Evolutionary conservation across 2,329 filamentous ascomycete species (phyloP).

Genomic region (Arthrobotrys musiformis): DNA sequence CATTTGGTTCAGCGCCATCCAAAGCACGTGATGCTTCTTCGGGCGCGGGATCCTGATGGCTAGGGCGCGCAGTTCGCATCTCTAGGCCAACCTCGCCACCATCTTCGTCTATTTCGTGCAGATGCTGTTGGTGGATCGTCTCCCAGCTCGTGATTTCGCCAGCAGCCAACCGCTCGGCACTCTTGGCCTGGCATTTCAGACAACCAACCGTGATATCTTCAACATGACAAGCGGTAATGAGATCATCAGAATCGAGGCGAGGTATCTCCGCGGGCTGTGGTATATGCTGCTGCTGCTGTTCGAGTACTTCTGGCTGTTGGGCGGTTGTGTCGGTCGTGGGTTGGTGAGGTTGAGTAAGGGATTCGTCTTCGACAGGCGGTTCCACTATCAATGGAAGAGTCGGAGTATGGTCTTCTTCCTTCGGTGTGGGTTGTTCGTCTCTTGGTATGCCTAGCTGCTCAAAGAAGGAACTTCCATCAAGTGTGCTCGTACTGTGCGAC

Average conservation of each 20-base stretch:
- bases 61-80: constrained; percentile 21
- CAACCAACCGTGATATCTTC: constrained; percentile 47
- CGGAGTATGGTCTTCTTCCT: neutral
- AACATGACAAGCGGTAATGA: constrained; percentile 46
- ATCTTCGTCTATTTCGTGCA: constrained; percentile 28
- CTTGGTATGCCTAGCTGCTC: constrained; percentile 32
- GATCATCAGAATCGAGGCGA: constrained; percentile 45
- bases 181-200: constrained; percentile 46
- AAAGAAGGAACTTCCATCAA: constrained; percentile 26
- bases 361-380: neutral
- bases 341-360: neutral
- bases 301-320: neutral
- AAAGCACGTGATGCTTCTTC: neutral
- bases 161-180: constrained; percentile 38
- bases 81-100: constrained; percentile 38
- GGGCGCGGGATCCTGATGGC: neutral
- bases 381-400: neutral
- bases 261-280: neutral
- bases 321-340: neutral
- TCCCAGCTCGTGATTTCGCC: constrained; percentile 37
- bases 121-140: constrained; percentile 47
- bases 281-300: neutral
- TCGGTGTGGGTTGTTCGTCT: constrained; percentile 6
- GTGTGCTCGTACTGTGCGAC: constrained; percentile 5
- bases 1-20: neutral